These are phyloP conservation scores for Grifola frondosa DNA, from an alignment of 1,284 basidiomycete genomes.

Conservation along the genomic window DNA sequence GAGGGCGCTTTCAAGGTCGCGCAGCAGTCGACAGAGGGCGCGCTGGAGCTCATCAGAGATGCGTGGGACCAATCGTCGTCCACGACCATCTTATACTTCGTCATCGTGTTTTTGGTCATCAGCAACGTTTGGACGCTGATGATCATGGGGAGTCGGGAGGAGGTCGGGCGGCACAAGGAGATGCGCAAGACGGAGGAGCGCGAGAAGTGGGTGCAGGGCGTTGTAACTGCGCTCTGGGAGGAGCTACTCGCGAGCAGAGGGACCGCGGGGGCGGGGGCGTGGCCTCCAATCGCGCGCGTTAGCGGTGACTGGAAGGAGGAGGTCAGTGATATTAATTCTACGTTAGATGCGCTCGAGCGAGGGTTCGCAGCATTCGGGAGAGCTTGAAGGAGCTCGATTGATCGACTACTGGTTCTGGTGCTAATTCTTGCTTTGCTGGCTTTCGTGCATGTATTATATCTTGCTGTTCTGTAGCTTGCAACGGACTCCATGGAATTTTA, in stretches of 20 bases:
- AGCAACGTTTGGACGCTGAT: conserved; percentile 77
- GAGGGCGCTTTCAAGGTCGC: conserved; percentile 72
- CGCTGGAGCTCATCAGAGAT: conserved; percentile 72
- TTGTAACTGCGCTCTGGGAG: conserved; percentile 68
- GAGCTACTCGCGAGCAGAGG: conserved; percentile 54
- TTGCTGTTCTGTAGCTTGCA: no score
- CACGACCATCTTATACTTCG: conserved; percentile 68
- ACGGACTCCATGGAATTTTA: no score
- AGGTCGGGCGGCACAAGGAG: conserved; percentile 55
- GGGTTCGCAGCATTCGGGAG: conserved; percentile 24
- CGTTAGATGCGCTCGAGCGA: conserved; percentile 45
- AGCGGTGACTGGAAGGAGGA: conserved; percentile 46
- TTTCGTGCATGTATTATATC: no score
- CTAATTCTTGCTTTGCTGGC: no score
- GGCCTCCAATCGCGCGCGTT: conserved; percentile 21
- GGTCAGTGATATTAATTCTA: conserved; percentile 46
- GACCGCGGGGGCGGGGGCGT: conserved; percentile 1
- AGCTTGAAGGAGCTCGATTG: conserved; percentile 23
- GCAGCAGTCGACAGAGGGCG: conserved; percentile 62
- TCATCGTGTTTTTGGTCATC: conserved; percentile 71
- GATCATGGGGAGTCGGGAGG: conserved; percentile 55
- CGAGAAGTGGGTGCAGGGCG: conserved; percentile 71
- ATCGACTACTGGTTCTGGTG: no score
- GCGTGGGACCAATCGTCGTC: conserved; percentile 70
- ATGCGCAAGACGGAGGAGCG: conserved; percentile 58